Evolutionary conservation across 768 basidiomycete species (phyloP).

Genomic region (Mycena vulgaris): DNA sequence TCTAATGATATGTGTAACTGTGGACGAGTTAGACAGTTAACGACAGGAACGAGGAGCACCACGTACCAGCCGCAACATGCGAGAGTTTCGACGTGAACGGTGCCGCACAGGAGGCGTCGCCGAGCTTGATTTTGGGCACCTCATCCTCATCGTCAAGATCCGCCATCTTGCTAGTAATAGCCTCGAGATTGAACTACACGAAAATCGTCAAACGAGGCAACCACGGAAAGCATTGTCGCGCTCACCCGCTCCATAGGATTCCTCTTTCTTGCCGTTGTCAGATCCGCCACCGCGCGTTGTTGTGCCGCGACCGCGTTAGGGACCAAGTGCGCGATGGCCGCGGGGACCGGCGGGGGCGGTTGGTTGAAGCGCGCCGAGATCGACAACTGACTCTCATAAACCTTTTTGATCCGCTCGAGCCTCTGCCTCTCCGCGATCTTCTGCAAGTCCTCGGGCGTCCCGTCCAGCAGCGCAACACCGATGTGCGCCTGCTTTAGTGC

Average conservation of each 20-base stretch:
- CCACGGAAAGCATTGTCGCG: slow-evolving; percentile 37
- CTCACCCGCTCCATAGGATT: slow-evolving; percentile 94
- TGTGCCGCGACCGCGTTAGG: slow-evolving; percentile 95
- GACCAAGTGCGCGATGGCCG: slow-evolving; percentile 87
- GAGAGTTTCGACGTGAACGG: slow-evolving; percentile 98
- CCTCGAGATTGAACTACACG: slow-evolving; percentile 80
- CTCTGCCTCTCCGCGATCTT: slow-evolving; percentile 95
- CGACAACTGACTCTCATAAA: slow-evolving; percentile 95
- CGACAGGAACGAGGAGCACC: slow-evolving; percentile 1
- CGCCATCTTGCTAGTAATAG: slow-evolving; percentile 88
- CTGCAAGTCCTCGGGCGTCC: slow-evolving; percentile 91
- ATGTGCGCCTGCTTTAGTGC: slow-evolving; percentile 99
- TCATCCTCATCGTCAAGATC: slow-evolving; percentile 97
- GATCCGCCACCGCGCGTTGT: slow-evolving; percentile 79
- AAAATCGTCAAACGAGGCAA: slow-evolving; percentile 48
- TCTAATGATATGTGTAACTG: slow-evolving; percentile 97
- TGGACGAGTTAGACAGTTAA: slow-evolving; percentile 11
- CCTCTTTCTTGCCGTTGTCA: slow-evolving; percentile 75
- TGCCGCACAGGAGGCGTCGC: slow-evolving; percentile 99
- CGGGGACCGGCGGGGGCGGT: slow-evolving; percentile 93
- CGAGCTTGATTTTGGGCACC: slow-evolving; percentile 97
- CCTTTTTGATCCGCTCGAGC: slow-evolving; percentile 93
- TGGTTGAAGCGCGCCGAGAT: slow-evolving; percentile 93
- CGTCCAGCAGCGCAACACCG: slow-evolving; percentile 93
- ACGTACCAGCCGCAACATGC: slow-evolving; percentile 96